Base-by-base conservation (phyloP, 2,329 filamentous ascomycete species). In the Capronia coronata region DNA sequence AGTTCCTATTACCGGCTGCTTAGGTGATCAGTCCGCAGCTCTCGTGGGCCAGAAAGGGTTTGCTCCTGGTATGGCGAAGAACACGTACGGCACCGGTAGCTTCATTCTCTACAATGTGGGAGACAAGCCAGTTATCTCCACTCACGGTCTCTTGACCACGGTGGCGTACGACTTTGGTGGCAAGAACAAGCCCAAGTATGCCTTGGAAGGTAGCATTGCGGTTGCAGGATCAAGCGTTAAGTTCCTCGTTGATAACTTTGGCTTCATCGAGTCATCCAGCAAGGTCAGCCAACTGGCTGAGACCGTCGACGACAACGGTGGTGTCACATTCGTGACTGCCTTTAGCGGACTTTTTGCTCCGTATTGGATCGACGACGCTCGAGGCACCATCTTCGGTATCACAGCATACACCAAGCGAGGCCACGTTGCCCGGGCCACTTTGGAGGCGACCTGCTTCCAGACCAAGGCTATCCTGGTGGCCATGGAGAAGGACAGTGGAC, bases 361-460 rank as follows among this genome's bases (percentile, higher is more conserved):
- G 0, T 94, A 95, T 68, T 95, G 89, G 89, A 91, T 94, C 54
- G 88, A 94, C 64, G 87, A 94, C 68, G 88, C 88, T 16, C 85
- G 89, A 66, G 89, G 89, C 51, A 94, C 89, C 3, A 80, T 93
- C 48, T 90, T 91, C 61, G 87, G 87, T 41, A 83, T 94, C 57
- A 93, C 87, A 0, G 84, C 90, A 61, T 84, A 89, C 70, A 95
- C 89, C 0, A 78, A 88, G 63, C 83, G 83, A 60, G 87, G 87
- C 13, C 89, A 95, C 66, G 87, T 95, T 61, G 88, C 87, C 38
- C 83, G 89, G 53, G 89, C 89, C 29, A 94, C 89, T 0, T 79
- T 95, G 46, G 89, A 95, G 69, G 88, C 89, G 3, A 90, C 87
- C 30, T 94, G 89, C 71, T 94, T 87, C 74, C 89, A 95, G 69